Evolutionary conservation across 352 stramenopile species (phyloP).

Genomic region (Phytophthora pluvialis): DNA sequence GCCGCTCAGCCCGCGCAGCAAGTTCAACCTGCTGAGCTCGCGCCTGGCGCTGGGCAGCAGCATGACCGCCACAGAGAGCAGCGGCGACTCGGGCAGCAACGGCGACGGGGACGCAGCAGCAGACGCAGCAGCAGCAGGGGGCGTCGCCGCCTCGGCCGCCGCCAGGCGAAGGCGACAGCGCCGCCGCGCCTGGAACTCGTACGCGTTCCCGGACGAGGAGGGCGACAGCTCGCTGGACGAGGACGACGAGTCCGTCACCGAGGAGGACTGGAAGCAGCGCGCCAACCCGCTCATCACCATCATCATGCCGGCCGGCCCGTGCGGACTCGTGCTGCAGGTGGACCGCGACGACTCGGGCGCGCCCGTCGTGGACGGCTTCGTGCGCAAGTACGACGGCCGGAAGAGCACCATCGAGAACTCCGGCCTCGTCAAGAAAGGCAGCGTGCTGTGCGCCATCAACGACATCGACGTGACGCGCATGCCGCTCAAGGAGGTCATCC

Average conservation of each 20-base stretch:
- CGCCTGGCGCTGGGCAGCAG: conserved; percentile 30
- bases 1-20: conserved; percentile 72
- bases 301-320: conserved; percentile 77
- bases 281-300: conserved; percentile 70
- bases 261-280: conserved; percentile 74
- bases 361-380: conserved; percentile 79
- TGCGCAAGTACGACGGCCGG: conserved; percentile 63
- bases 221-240: conserved; percentile 34
- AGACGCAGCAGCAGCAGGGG: background rate
- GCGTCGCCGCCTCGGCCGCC: background rate
- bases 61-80: conserved; percentile 38
- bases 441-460: conserved; percentile 80
- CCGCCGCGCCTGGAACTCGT: conserved; percentile 33
- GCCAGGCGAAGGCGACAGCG: conserved; percentile 12
- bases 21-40: conserved; percentile 62
- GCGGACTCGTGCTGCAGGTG: conserved; percentile 73
- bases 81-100: conserved; percentile 24
- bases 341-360: conserved; percentile 42
- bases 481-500: conserved; percentile 72
- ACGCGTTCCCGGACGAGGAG: conserved; percentile 31
- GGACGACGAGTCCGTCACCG: conserved; percentile 53
- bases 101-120: conserved; percentile 15
- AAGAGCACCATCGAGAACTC: conserved; percentile 85
- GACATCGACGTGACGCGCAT: conserved; percentile 75
- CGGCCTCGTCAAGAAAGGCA: conserved; percentile 65